Base-by-base conservation (phyloP, 208 protist genomes). In the Balamuthia mandrillaris region DNA sequence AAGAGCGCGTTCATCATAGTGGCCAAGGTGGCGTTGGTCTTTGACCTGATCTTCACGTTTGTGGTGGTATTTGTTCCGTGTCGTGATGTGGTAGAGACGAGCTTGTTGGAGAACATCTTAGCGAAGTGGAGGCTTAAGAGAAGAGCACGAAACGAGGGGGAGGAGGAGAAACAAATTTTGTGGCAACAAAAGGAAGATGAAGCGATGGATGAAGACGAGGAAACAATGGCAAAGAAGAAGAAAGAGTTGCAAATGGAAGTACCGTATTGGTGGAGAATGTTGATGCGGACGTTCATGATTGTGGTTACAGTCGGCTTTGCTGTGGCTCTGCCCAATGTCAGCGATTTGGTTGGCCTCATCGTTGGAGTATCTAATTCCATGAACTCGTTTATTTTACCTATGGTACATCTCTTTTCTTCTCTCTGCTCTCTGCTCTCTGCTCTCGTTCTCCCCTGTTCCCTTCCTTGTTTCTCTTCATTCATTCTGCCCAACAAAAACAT, bases 11-110 rank as follows among this genome's bases (percentile, higher is more conserved):
- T 14, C 9, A 39, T 74, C 16, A 47, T 14, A 18, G 29, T 74
- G 12, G 63, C 63, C 63, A 74, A 74, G 63, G 37, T 37, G 0
- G 63, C 63, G 18, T 39, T 74, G 0, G 33, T 74, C 37, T 27
- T 74, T 12, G 63, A 74, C 63, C 63, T 81, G 44, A 24, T 61
- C 42, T 81, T 81, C 51, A 81, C 72, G 21, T 81, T 60, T 27
- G 44, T 81, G 18, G 31, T 81, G 29, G 72, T 81, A 39, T 60
- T 81, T 4, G 72, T 60, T 7, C 72, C 72, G 29, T 52, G 72
- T 18, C 42, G 72, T 12, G 31, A 7, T 7, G 45, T 81, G 9
- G 45, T 81, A 12, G 72, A 81, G 45, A 31, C 52, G 29, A 35
- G 18, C 37, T n/a, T 74, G 37, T 24, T 74, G 63, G n/a, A n/a